A percentile compares a stretch with the other conserved stretches of the same genome.
Conservation (phyloP, 2,329 filamentous ascomycete species). For the Colletotrichum cereale region DNA sequence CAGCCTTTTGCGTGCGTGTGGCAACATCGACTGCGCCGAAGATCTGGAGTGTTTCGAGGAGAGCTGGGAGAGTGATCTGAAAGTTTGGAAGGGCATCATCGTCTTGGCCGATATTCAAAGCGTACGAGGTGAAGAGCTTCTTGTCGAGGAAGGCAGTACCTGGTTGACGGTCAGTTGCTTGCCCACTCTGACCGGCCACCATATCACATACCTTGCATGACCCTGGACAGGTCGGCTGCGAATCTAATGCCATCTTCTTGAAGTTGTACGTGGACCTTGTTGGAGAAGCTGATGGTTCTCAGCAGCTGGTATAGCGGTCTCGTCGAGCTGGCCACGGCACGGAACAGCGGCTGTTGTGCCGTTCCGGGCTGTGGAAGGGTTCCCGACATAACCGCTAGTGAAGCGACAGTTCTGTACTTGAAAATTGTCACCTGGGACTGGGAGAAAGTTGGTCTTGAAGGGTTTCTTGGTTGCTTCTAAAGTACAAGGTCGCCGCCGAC, state of each 20-base stretch:
- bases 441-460: constrained; percentile 21
- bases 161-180: constrained; percentile 16
- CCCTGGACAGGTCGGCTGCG: constrained; percentile 86
- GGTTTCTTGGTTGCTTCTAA: constrained; percentile 41
- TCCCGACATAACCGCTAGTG: constrained; percentile 42
- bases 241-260: constrained; percentile 88
- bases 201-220: constrained; percentile 83
- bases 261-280: constrained; percentile 76
- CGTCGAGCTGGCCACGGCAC: constrained; percentile 82
- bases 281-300: constrained; percentile 70
- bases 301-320: constrained; percentile 77
- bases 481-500: constrained; percentile 41
- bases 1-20: constrained; percentile 67
- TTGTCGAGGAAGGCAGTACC: constrained; percentile 82
- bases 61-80: constrained; percentile 85
- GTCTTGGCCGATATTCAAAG: constrained; percentile 67
- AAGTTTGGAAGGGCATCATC: constrained; percentile 73
- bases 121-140: constrained; percentile 88
- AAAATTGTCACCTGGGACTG: constrained; percentile 27
- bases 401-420: not conserved
- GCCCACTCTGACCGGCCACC: constrained; percentile 62
- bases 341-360: constrained; percentile 69
- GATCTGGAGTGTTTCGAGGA: constrained; percentile 95
- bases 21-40: constrained; percentile 85
- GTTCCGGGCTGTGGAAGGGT: constrained; percentile 42